Evolutionary conservation across 768 basidiomycete genomes (phyloP), one percentile per base, ranked within the genome.

Genomic region (Termitomyces sp.): DNA sequence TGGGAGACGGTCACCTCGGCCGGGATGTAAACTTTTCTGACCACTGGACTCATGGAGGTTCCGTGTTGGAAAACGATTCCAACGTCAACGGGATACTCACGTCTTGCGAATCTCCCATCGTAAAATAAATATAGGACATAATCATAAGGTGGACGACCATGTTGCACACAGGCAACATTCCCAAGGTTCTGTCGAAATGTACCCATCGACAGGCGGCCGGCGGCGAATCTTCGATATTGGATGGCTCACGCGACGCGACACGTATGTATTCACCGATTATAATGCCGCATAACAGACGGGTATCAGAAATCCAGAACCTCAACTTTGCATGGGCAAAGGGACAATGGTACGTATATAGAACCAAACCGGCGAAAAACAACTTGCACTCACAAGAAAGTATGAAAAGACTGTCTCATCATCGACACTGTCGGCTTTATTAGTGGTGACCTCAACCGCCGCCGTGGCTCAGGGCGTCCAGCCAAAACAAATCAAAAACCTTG

Each of bases 401-500:
- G 51, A 52, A 27, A 39, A n/a, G n/a, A n/a, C n/a, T n/a, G n/a
- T 52, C 37, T 52, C 26, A 14, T 52, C 26, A 14, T 20, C 26
- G 51, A 52, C 27, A 41, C 18, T 52, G n/a, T 52, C 13, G 37
- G 26, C 18, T 39, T 13, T 52, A n/a, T 27, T 41, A 7, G 10
- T 52, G n/a, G 26, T 18, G 16, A 27, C n/a, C 24, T 52, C 50
- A 10, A 29, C 46, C 18, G 18, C 46, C 20, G 62, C 61, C n/a
- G 46, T 60, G 2, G 26, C 43, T 24, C 26, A 51, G 4, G 76
- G 71, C 14, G 64, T 76, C 3, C 56, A 62, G n/a, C 71, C 74
- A 0, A 71, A 71, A 12, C 82, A 84, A 61, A 85, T 87, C 59
- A 83, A 81, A 65, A 79, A 81, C 56, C 73, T 87, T 9, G 85